Evolutionary conservation across 208 protist species (phyloP), one percentile per base, ranked within the genome.

Genomic region (Tetramitus jugosus): DNA sequence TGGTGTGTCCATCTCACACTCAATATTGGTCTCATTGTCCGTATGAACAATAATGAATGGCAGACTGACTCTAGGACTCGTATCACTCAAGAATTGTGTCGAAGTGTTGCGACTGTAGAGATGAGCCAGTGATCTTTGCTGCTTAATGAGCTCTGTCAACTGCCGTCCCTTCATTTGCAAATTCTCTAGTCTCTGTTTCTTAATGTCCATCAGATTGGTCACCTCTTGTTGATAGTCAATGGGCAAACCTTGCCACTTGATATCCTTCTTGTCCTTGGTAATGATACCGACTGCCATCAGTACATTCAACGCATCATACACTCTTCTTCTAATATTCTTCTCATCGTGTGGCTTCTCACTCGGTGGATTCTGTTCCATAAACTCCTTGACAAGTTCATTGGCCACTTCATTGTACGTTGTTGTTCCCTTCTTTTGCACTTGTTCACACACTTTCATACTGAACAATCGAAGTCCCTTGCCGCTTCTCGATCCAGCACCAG

Each of bases 231-330:
- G 74, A n/a, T 20, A 62, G 67, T 84, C 78, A 14, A 79, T 46
- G 39, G 87, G 87, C 10, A 90, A 60, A 0, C 89, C 89, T 4
- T 85, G 67, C 90, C 90, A 93, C 40, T 53, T 53, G 46, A 93
- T 94, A 4, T 84, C 68, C 68, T 94, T 91, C 40, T 89, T 90
- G 42, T 92, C 87, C 76, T 91, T 90, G 17, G 65, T 65, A 72
- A 94, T 93, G 49, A 94, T 91, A 67, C 90, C 80, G 82, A 93
- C 83, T 33, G 91, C 89, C 82, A 90, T 88, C 20, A 92, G 79
- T 14, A 94, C 89, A 76, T 94, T 94, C 23, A 94, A 80, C 3
- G 87, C 90, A 78, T 94, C 91, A 75, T 94, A 94, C 0, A 93
- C 85, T 17, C 91, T 76, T 49, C 91, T 79, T 43, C 90, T 82